Evolutionary conservation across 495 filamentous ascomycete genomes (phyloP).

Genomic region (Immersiella caudata): DNA sequence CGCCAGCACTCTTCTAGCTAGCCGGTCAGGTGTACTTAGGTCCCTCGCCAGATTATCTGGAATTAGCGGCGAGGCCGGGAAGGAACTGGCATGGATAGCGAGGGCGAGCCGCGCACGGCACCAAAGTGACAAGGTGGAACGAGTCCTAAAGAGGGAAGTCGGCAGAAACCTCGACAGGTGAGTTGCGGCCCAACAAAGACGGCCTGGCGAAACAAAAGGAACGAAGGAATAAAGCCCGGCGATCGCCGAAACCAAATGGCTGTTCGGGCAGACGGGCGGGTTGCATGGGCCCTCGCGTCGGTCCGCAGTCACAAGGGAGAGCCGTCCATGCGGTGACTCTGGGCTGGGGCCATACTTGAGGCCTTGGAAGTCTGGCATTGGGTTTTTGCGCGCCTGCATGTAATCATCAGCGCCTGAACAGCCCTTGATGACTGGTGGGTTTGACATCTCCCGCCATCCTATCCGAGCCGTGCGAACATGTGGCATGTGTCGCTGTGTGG

Average conservation of each 20-base stretch:
- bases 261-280: constrained; percentile 10
- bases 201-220: constrained; percentile 13
- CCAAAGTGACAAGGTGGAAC: not conserved
- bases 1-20: too few relatives aligned
- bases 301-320: constrained; percentile 44
- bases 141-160: not conserved
- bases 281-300: constrained; percentile 35
- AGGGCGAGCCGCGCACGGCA: not conserved
- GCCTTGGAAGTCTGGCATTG: not conserved
- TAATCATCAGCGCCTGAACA: not conserved
- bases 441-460: constrained; percentile 1
- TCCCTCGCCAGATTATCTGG: not conserved
- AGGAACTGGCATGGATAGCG: not conserved
- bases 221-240: not conserved
- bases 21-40: too few relatives aligned
- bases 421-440: not conserved
- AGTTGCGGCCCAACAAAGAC: not conserved
- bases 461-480: not conserved
- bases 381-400: not conserved
- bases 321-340: constrained; percentile 20
- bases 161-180: not conserved
- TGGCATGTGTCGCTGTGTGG: not conserved
- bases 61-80: not conserved
- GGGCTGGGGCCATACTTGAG: not conserved
- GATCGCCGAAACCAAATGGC: not conserved